Evolutionary conservation across 306 rosid genomes (phyloP).

Genomic region (Trifolium repens): DNA sequence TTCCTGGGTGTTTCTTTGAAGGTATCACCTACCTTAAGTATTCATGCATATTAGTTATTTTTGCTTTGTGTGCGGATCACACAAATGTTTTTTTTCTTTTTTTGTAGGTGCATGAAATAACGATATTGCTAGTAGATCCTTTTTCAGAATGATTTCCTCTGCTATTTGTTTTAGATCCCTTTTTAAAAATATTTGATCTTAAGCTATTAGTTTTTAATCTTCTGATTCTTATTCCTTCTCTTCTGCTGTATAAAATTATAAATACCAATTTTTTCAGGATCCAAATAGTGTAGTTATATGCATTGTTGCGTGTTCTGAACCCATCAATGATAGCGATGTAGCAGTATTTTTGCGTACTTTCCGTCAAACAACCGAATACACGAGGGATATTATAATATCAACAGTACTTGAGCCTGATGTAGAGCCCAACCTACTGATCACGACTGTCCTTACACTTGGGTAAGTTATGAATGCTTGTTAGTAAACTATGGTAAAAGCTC

Average conservation of each 20-base stretch:
- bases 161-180: conserved; percentile 29
- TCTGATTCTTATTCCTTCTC: conserved; percentile 33
- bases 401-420: conserved; percentile 65
- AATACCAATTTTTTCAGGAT: conserved; percentile 53
- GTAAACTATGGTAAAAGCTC: conserved; percentile 13
- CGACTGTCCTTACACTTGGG: conserved; percentile 80
- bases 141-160: conserved; percentile 32
- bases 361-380: conserved; percentile 68
- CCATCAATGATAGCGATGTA: conserved; percentile 51
- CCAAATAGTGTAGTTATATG: conserved; percentile 71
- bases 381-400: conserved; percentile 64
- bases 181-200: conserved; percentile 21
- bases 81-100: not conserved
- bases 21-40: conserved; percentile 56
- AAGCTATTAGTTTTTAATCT: conserved; percentile 30
- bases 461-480: conserved; percentile 45
- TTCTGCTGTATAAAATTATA: conserved; percentile 6
- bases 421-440: conserved; percentile 76
- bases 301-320: conserved; percentile 67
- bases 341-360: conserved; percentile 60
- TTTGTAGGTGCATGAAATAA: not conserved
- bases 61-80: conserved; percentile 27
- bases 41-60: conserved; percentile 25
- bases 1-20: conserved; percentile 74
- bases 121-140: conserved; percentile 4